Evolutionary conservation across 2,329 filamentous ascomycete genomes (phyloP).

Genomic region (Sclerotinia borealis): DNA sequence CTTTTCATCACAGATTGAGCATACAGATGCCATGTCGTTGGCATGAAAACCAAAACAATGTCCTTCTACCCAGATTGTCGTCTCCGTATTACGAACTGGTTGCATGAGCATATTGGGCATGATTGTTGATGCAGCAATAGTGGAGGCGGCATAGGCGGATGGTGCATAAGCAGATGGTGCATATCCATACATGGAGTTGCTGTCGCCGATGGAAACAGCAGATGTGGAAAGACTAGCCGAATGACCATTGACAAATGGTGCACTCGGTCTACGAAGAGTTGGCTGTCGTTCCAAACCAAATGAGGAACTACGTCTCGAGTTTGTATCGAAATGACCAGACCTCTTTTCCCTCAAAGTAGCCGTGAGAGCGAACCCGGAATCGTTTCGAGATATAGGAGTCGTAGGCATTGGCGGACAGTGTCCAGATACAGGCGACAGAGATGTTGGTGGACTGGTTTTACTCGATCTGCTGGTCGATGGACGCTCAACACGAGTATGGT

Average conservation of each 20-base stretch:
- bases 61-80: constrained; percentile 76
- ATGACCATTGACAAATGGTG: constrained; percentile 67
- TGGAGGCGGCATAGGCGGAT: constrained; percentile 81
- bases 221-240: constrained; percentile 64
- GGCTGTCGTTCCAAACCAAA: constrained; percentile 72
- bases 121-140: constrained; percentile 75
- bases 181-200: constrained; percentile 51
- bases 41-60: constrained; percentile 67
- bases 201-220: constrained; percentile 35
- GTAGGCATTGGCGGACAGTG: constrained; percentile 70
- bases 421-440: constrained; percentile 69
- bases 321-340: constrained; percentile 76
- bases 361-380: constrained; percentile 84
- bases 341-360: constrained; percentile 87
- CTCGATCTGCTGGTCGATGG: constrained; percentile 68
- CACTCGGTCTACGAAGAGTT: constrained; percentile 61
- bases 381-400: constrained; percentile 79
- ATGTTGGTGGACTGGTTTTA: constrained; percentile 55
- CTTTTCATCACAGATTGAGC: constrained; percentile 71
- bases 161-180: constrained; percentile 80
- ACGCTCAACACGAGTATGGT: constrained; percentile 61
- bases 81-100: constrained; percentile 71
- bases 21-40: constrained; percentile 54
- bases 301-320: constrained; percentile 84
- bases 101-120: constrained; percentile 82